Base-by-base conservation (phyloP, 495 filamentous ascomycete genomes). In the Pyronema domesticum region DNA sequence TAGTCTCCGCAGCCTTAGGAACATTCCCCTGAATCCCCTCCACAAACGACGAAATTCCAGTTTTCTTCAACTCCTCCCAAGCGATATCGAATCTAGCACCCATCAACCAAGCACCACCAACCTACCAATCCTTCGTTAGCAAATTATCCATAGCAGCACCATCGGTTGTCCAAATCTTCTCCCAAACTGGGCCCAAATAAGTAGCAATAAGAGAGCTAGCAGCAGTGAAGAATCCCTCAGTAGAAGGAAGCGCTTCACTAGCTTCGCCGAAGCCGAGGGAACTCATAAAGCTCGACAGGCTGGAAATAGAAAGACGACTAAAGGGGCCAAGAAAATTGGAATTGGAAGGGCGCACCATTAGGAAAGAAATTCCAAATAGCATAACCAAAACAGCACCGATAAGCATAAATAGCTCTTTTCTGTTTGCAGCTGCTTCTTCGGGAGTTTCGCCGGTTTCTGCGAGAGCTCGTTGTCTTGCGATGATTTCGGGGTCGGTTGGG, bases 31-130 rank as follows among this genome's bases (percentile, higher is more conserved):
- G 23, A 30, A 30, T 30, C 1, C 23, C 23, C 23, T 30, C 23
- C 23, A 30, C 23, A 30, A 30, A 30, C 5, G 23, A 1, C 23
- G 23, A 30, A 30, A 30, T 5, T 5, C 39, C 39, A 13, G 2
- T 42, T 8, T 72, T 69, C 52, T 47, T 68, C 13, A 83, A 58
- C 56, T 81, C 76, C 53, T 73, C 44, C 57, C 74, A 68, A 13
- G 76, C 78, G n/a, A 81, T 65, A 54, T 82, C 79, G 63, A 82
- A 81, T 4, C 79, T 74, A 13, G 79, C 79, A 9, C 69, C 69
- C 44, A 65, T 59, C 6, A 71, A 53, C 53, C 64, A 70, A 30
- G 69, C 69, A 18, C 54, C 60, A 47, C 63, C 62, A 17, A 70
- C 60, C 69, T 71, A 40, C 37, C 39, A 18, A 19, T 14, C 10